Conservation (phyloP, 2,329 filamentous ascomycete genomes). For the Alternaria burnsii region DNA sequence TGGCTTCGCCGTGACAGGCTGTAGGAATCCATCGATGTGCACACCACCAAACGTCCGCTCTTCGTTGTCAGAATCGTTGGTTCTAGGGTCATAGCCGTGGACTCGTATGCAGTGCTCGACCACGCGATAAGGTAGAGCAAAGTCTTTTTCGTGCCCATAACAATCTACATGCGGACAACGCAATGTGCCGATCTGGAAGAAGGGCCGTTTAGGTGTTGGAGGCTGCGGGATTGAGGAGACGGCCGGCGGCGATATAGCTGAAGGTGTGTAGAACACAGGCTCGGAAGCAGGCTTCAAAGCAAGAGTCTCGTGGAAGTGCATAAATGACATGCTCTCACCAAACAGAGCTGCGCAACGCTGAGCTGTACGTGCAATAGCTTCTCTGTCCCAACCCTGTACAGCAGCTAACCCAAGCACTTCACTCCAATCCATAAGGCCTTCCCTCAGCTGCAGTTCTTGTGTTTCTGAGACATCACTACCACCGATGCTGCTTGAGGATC, state of each 20-base stretch:
- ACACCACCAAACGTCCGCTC: constrained; percentile 65
- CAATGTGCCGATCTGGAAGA: constrained; percentile 38
- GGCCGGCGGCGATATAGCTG: constrained; percentile 31
- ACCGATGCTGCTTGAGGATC: constrained; percentile 18
- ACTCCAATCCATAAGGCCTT: constrained; percentile 72
- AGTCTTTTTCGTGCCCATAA: constrained; percentile 36
- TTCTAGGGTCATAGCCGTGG: constrained; percentile 55
- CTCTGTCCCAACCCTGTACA: constrained; percentile 71
- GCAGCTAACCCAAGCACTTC: constrained; percentile 83
- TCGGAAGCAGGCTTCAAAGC: constrained; percentile 32
- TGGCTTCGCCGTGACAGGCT: constrained; percentile 56
- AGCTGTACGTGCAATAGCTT: constrained; percentile 72
- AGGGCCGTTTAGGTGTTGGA: constrained; percentile 30
- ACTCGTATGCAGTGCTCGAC: constrained; percentile 57
- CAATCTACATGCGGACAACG: constrained; percentile 48
- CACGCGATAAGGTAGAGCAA: constrained; percentile 37
- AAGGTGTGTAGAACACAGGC: constrained; percentile 49
- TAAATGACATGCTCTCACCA: constrained; percentile 72
- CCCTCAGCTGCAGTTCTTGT: constrained; percentile 21
- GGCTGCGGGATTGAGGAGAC: background rate
- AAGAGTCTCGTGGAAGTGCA: constrained; percentile 60
- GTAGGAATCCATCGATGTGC: constrained; percentile 73
- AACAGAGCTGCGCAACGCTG: constrained; percentile 81
- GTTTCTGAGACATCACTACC: constrained; percentile 19
- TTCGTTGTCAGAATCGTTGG: constrained; percentile 57